phyloP scores from a whole-genome alignment of 257 asterid species.

The Solanum acaule region DNA sequence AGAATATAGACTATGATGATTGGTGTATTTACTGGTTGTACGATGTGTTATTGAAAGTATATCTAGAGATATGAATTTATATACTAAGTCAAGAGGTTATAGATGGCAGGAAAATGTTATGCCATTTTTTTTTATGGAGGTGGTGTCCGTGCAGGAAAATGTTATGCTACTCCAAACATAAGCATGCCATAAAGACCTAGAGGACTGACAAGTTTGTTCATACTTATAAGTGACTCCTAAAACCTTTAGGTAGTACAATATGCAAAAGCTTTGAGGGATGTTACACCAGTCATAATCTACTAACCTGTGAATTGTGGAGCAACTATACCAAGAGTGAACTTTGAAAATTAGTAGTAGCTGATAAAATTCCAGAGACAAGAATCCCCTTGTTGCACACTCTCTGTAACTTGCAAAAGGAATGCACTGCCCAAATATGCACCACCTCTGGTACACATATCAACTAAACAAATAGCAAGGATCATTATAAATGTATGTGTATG shows the following conservation, averaged over 20 bases:
- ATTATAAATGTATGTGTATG: too few species aligned
- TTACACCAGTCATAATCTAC: not conserved
- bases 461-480: not conserved
- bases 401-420: not conserved
- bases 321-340: slow-evolving; percentile 83
- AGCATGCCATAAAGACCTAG: not conserved
- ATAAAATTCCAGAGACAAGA: not conserved
- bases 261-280: not conserved
- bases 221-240: not conserved
- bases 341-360: slow-evolving; percentile 2
- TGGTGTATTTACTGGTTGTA: too few species aligned
- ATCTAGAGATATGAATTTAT: too few species aligned
- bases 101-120: not conserved
- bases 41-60: too few species aligned
- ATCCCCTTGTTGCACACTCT: not conserved
- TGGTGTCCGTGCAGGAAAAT: not conserved
- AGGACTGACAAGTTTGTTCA: not conserved
- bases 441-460: not conserved
- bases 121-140: not conserved
- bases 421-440: not conserved
- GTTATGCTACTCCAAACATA: not conserved
- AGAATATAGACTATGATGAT: too few species aligned
- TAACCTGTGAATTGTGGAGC: slow-evolving; percentile 87
- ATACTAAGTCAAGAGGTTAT: not conserved
- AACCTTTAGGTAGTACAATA: not conserved